Conservation (phyloP, 495 filamentous ascomycete species). For the Penicillium soppii region DNA sequence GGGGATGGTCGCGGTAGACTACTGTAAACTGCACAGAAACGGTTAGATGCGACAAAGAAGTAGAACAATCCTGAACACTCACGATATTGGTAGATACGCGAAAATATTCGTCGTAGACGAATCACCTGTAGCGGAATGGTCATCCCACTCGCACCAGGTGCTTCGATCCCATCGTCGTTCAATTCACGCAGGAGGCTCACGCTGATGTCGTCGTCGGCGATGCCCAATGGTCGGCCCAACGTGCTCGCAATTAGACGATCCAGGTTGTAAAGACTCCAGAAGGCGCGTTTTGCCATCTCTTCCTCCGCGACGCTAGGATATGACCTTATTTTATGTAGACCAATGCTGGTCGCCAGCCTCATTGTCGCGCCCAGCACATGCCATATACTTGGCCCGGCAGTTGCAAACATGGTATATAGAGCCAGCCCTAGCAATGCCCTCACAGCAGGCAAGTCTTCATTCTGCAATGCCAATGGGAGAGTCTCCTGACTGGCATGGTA, state of each 20-base stretch:
- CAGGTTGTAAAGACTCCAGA: conserved; percentile 54
- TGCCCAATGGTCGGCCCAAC: conserved; percentile 47
- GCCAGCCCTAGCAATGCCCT: conserved; percentile 50
- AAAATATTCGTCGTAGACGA: conserved; percentile 48
- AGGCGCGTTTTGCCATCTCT: conserved; percentile 51
- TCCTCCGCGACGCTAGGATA: conserved; percentile 35
- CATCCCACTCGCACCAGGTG: conserved; percentile 39
- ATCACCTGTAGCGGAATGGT: conserved; percentile 52
- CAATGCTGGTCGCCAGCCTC: conserved; percentile 49
- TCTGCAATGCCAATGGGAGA: conserved; percentile 37
- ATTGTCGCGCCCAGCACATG: conserved; percentile 50
- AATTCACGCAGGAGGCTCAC: conserved; percentile 44
- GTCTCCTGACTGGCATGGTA: conserved; percentile 44
- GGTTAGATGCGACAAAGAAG: background rate
- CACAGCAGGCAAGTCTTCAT: conserved; percentile 43
- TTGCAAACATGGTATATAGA: conserved; percentile 51
- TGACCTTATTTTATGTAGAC: conserved; percentile 46
- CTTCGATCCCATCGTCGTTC: conserved; percentile 45
- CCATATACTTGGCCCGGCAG: conserved; percentile 52
- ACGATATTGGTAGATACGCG: conserved; percentile 47
- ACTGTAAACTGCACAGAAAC: conserved; percentile 41
- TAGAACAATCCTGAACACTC: conserved; percentile 13
- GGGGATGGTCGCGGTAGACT: conserved; percentile 37
- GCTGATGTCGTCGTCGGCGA: conserved; percentile 52
- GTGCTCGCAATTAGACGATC: conserved; percentile 53